These are phyloP conservation scores for Salix brachista DNA, from an alignment of 345 rosid species.

Conservation along the genomic window DNA sequence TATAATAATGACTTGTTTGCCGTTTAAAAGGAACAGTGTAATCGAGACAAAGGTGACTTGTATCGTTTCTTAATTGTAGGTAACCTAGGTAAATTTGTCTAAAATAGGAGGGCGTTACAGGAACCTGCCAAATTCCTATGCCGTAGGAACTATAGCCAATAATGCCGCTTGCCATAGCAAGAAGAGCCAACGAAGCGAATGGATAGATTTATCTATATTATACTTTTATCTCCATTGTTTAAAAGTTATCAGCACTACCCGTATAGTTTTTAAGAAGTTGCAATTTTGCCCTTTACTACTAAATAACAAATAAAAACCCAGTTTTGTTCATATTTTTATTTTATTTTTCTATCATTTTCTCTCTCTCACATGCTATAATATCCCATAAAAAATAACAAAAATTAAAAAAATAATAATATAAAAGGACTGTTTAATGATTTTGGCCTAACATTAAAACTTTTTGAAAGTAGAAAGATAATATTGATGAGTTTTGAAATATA, in stretches of 20 bases:
- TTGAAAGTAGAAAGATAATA: not conserved
- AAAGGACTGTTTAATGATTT: not conserved
- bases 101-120: not conserved
- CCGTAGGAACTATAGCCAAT: not conserved
- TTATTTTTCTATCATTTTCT: not conserved
- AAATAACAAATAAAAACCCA: not conserved
- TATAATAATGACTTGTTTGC: too few species aligned
- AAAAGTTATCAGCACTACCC: not conserved
- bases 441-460: not conserved
- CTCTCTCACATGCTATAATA: not conserved
- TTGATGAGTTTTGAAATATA: not conserved
- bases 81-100: too few species aligned
- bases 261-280: not conserved
- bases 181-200: too few species aligned
- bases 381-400: not conserved
- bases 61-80: too few species aligned
- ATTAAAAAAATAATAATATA: not conserved
- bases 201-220: not conserved
- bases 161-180: not conserved
- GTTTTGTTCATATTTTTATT: not conserved
- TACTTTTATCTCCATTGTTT: not conserved
- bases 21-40: too few species aligned
- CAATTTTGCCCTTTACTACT: not conserved
- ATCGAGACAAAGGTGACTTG: too few species aligned
- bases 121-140: not conserved